A percentile compares a stretch with the other conserved stretches of the same genome.
Evolutionary conservation across 768 basidiomycete genomes (phyloP).

Genomic region (Boletus tylopilopsis): DNA sequence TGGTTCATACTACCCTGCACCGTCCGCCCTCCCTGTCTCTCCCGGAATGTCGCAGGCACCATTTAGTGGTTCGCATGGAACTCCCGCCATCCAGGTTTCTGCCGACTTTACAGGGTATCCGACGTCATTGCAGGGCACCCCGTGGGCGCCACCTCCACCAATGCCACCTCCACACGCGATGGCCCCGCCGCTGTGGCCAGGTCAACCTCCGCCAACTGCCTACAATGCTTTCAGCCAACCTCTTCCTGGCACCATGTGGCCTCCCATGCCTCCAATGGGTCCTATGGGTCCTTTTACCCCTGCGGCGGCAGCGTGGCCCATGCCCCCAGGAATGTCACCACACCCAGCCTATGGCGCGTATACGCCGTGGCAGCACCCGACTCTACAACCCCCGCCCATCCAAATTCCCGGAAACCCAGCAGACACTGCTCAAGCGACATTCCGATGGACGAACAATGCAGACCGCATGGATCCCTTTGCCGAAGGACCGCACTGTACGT

Average conservation of each 20-base stretch:
- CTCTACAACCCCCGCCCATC: slow-evolving; percentile 23
- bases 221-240: slow-evolving; percentile 31
- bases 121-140: slow-evolving; percentile 18
- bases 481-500: slow-evolving; percentile 43
- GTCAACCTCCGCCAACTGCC: slow-evolving; percentile 17
- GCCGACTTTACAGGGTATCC: slow-evolving; percentile 35
- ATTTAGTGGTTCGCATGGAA: slow-evolving; percentile 7
- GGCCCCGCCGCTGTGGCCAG: slow-evolving; percentile 19
- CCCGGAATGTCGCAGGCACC: slow-evolving; percentile 10
- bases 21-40: slow-evolving; percentile 25
- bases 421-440: slow-evolving; percentile 25
- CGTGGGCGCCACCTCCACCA: slow-evolving; percentile 23
- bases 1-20: slow-evolving; percentile 31
- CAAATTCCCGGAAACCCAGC: slow-evolving; percentile 18
- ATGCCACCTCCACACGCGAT: slow-evolving; percentile 22
- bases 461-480: slow-evolving; percentile 35
- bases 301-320: slow-evolving; percentile 25
- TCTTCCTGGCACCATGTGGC: slow-evolving; percentile 27
- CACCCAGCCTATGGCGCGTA: slow-evolving; percentile 21
- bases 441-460: slow-evolving; percentile 29
- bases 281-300: slow-evolving; percentile 22
- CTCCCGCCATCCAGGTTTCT: slow-evolving; percentile 14
- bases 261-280: slow-evolving; percentile 6
- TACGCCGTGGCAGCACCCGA: slow-evolving; percentile 27
- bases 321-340: slow-evolving; percentile 24